Evolutionary conservation across 441 rosid species (phyloP).

Genomic region (Corymbia citriodora): DNA sequence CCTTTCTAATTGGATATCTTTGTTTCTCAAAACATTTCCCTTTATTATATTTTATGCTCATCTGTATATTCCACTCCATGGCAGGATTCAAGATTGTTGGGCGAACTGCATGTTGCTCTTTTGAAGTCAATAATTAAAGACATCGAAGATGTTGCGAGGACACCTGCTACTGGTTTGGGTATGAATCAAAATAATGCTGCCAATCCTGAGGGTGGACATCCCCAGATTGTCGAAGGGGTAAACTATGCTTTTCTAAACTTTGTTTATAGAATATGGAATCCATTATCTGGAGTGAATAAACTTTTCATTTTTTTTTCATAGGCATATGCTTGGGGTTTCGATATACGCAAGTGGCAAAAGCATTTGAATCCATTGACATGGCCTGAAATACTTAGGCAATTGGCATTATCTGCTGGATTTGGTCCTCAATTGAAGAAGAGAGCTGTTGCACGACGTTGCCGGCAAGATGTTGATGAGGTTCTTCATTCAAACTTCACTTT

Average conservation of each 20-base stretch:
- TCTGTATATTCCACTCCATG: constrained; percentile 10
- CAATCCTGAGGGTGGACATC: constrained; percentile 87
- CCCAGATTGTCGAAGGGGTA: constrained; percentile 85
- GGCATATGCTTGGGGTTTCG: constrained; percentile 94
- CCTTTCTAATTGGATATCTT: constrained; percentile 1
- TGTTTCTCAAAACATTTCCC: neutral
- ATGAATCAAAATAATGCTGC: constrained; percentile 52
- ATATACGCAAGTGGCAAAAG: constrained; percentile 66
- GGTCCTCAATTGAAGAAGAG: constrained; percentile 66
- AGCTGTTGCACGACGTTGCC: constrained; percentile 32
- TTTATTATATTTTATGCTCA: constrained; percentile 10
- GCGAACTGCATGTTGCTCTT: constrained; percentile 76
- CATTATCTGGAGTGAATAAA: neutral
- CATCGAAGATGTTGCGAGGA: constrained; percentile 73
- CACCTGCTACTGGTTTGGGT: constrained; percentile 50
- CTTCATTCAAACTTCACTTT: neutral
- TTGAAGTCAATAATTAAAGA: constrained; percentile 71
- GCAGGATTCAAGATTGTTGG: constrained; percentile 77
- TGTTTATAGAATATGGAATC: neutral
- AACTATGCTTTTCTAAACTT: constrained; percentile 4
- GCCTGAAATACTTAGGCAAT: constrained; percentile 85
- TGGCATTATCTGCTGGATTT: constrained; percentile 75
- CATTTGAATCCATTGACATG: constrained; percentile 72
- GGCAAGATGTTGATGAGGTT: constrained; percentile 65
- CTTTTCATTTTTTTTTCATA: constrained; percentile 9